phyloP scores from a whole-genome alignment of 208 protist genomes.

The Acanthamoeba royreba region DNA sequence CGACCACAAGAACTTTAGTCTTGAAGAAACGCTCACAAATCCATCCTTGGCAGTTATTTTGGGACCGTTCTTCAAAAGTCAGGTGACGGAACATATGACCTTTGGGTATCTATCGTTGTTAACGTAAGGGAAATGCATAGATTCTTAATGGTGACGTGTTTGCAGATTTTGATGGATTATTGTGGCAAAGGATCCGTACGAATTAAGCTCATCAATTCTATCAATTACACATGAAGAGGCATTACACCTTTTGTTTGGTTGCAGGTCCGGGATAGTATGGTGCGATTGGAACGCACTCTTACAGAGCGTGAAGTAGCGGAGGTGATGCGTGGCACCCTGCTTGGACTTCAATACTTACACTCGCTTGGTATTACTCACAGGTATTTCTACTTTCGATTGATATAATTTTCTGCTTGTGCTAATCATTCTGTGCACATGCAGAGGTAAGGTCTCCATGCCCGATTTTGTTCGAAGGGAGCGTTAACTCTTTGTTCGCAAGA shows the following conservation, averaged over 20 bases:
- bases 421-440: too few relatives aligned
- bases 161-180: slow-evolving; percentile 33
- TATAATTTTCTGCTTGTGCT: too few relatives aligned
- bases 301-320: neutral
- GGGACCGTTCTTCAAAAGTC: neutral
- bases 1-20: neutral
- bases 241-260: neutral
- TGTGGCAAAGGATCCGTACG: slow-evolving; percentile 34
- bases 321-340: neutral
- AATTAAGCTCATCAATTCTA: neutral
- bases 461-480: too few relatives aligned
- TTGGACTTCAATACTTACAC: neutral
- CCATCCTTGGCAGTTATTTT: neutral
- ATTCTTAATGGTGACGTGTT: too few relatives aligned
- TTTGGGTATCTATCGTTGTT: neutral
- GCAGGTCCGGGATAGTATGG: slow-evolving; percentile 2
- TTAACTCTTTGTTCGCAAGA: neutral
- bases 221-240: neutral
- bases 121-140: neutral
- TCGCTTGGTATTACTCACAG: slow-evolving; percentile 2
- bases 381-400: neutral
- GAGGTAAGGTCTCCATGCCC: too few relatives aligned
- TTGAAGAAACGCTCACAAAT: neutral
- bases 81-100: neutral
- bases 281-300: neutral